A percentile compares a stretch with the other conserved stretches of the same genome.
These are phyloP conservation scores for Yamadazyma kanchanaburiensis DNA, from an alignment of 1,139 yeast genomes.

Conservation along the genomic window DNA sequence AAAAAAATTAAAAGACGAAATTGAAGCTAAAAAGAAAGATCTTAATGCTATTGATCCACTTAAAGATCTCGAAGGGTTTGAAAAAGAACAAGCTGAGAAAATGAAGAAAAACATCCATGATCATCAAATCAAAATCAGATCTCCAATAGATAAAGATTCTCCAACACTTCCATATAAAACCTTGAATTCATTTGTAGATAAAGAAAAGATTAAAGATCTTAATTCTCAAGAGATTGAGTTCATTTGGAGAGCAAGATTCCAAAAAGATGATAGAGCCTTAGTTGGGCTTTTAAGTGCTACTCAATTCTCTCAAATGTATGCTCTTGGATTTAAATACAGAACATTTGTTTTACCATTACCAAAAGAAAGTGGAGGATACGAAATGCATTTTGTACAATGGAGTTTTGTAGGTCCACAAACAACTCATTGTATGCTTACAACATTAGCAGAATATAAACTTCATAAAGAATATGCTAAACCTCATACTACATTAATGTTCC, in stretches of 20 bases:
- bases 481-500: conserved; percentile 88
- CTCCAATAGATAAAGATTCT: conserved; percentile 44
- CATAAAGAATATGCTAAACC: conserved; percentile 94
- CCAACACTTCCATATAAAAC: conserved; percentile 65
- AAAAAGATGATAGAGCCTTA: conserved; percentile 54
- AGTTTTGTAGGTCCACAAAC: conserved; percentile 81
- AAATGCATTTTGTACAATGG: conserved; percentile 95
- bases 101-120: conserved; percentile 43
- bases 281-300: conserved; percentile 60
- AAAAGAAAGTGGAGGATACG: conserved; percentile 55
- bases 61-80: conserved; percentile 59
- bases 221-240: conserved; percentile 67
- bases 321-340: conserved; percentile 72
- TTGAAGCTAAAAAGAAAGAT: conserved; percentile 53
- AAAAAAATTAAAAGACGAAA: conserved; percentile 57
- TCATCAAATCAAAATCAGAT: conserved; percentile 61
- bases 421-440: conserved; percentile 85
- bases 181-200: conserved; percentile 65
- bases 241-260: conserved; percentile 89
- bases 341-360: conserved; percentile 72
- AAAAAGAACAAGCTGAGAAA: conserved; percentile 33
- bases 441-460: conserved; percentile 87
- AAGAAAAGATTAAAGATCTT: conserved; percentile 58
- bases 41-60: conserved; percentile 68
- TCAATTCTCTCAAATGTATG: conserved; percentile 58